Evolutionary conservation across 805 yeast species (phyloP).

Genomic region (Cyberlindnera mississippiensis): DNA sequence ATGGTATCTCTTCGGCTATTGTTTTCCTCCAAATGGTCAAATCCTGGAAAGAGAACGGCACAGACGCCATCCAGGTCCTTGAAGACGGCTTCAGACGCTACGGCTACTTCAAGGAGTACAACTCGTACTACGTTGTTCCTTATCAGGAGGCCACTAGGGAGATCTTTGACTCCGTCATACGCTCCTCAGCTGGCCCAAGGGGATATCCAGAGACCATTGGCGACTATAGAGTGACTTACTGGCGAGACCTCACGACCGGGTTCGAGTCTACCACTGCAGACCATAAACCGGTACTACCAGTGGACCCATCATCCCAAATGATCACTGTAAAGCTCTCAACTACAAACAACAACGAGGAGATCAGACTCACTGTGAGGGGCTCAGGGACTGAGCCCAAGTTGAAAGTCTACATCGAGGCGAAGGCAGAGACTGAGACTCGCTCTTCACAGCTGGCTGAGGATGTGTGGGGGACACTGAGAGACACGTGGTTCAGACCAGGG

Average conservation of each 20-base stretch:
- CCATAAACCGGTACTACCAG: constrained; percentile 61
- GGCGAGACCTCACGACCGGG: constrained; percentile 86
- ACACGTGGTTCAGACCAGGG: constrained; percentile 70
- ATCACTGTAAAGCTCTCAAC: constrained; percentile 56
- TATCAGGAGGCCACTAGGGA: constrained; percentile 46
- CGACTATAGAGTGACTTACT: constrained; percentile 47
- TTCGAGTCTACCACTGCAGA: constrained; percentile 66
- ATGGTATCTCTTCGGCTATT: constrained; percentile 79
- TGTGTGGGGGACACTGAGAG: constrained; percentile 61
- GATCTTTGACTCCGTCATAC: constrained; percentile 53
- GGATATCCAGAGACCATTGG: constrained; percentile 52
- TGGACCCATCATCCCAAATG: constrained; percentile 78
- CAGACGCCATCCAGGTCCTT: constrained; percentile 46
- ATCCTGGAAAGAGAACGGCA: constrained; percentile 40
- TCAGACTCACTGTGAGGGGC: constrained; percentile 84
- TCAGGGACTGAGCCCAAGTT: constrained; percentile 97
- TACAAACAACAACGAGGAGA: constrained; percentile 31
- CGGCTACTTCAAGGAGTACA: constrained; percentile 82
- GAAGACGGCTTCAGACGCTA: constrained; percentile 55
- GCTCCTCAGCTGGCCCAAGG: too few species aligned
- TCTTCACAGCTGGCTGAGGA: constrained; percentile 51
- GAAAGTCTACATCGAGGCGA: constrained; percentile 86
- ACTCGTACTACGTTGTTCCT: constrained; percentile 76
- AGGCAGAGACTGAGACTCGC: constrained; percentile 39
- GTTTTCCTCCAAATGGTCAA: constrained; percentile 70